Conservation (phyloP, 2,329 filamentous ascomycete genomes). For the Epichloe gansuensis region DNA sequence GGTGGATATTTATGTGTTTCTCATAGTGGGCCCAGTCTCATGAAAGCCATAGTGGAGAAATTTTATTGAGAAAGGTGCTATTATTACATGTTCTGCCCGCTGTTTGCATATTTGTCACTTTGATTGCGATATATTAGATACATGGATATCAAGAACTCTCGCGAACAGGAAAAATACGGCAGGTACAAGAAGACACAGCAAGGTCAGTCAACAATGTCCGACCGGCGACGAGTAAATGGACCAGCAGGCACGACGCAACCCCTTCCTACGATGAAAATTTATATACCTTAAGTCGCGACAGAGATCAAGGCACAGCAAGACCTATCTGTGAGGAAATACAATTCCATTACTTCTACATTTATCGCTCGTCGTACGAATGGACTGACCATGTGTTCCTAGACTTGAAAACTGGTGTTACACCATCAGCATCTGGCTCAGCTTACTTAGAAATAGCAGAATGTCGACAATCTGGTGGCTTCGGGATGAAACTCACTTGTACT, state of each 20-base stretch:
- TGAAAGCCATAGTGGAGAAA: not conserved
- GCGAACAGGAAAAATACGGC: not conserved
- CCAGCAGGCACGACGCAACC: slow-evolving; percentile 66
- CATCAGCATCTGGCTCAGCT: slow-evolving; percentile 85
- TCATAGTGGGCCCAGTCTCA: not conserved
- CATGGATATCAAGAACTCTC: not conserved
- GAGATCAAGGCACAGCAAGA: slow-evolving; percentile 50
- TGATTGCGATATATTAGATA: no score
- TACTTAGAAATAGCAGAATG: slow-evolving; percentile 59
- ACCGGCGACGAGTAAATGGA: slow-evolving; percentile 83
- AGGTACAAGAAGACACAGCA: not conserved
- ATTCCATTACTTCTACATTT: not conserved
- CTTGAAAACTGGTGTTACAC: slow-evolving; percentile 81
- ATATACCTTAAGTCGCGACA: slow-evolving; percentile 43
- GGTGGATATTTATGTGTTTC: not conserved
- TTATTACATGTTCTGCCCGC: slow-evolving; percentile 1
- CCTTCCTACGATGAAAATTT: slow-evolving; percentile 53
- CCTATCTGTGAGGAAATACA: slow-evolving; percentile 32
- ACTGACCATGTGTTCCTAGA: slow-evolving; percentile 36
- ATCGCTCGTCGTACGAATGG: not conserved
- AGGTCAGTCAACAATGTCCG: slow-evolving; percentile 45
- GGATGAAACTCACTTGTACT: slow-evolving; percentile 83
- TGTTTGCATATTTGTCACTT: slow-evolving; percentile 3
- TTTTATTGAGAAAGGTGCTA: not conserved
- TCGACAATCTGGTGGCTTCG: slow-evolving; percentile 39